Evolutionary conservation across 2,329 filamentous ascomycete genomes (phyloP).

Genomic region (Helotiales sp.): DNA sequence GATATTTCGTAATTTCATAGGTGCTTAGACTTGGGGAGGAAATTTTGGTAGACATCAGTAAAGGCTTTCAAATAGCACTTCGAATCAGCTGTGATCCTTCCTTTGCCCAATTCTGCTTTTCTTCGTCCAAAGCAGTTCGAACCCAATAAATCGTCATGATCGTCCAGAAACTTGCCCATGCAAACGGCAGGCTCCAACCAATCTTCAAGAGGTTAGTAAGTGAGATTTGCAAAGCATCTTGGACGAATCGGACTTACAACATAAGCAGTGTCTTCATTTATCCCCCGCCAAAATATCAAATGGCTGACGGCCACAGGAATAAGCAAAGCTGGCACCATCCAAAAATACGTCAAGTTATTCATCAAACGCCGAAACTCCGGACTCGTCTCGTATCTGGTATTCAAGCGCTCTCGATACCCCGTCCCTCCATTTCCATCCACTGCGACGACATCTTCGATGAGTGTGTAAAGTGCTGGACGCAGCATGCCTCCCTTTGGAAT

Average conservation of each 20-base stretch:
- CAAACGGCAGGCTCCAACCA: constrained; percentile 13
- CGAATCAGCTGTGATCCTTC: constrained; percentile 1
- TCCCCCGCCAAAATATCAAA: constrained; percentile 8
- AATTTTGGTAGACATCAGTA: too few species aligned
- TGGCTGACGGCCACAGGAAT: constrained; percentile 2
- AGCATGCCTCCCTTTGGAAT: constrained; percentile 55
- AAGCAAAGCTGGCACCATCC: constrained; percentile 45
- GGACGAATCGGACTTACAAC: background rate
- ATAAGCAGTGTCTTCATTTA: constrained; percentile 15
- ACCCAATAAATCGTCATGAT: constrained; percentile 14
- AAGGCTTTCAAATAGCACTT: background rate
- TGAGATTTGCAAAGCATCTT: background rate
- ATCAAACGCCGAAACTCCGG: constrained; percentile 59
- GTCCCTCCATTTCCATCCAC: constrained; percentile 59
- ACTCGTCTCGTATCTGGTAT: constrained; percentile 57
- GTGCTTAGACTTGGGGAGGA: too few species aligned
- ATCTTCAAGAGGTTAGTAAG: background rate
- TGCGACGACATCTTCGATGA: constrained; percentile 59
- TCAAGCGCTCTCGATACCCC: constrained; percentile 56
- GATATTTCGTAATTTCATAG: too few species aligned
- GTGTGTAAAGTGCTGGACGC: constrained; percentile 57
- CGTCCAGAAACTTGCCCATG: constrained; percentile 8
- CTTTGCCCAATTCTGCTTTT: constrained; percentile 9
- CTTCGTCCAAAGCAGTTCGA: constrained; percentile 7
- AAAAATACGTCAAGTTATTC: constrained; percentile 56